Evolutionary conservation across 176 grass and related monocot species (phyloP).

Genomic region (Raddia guianensis): DNA sequence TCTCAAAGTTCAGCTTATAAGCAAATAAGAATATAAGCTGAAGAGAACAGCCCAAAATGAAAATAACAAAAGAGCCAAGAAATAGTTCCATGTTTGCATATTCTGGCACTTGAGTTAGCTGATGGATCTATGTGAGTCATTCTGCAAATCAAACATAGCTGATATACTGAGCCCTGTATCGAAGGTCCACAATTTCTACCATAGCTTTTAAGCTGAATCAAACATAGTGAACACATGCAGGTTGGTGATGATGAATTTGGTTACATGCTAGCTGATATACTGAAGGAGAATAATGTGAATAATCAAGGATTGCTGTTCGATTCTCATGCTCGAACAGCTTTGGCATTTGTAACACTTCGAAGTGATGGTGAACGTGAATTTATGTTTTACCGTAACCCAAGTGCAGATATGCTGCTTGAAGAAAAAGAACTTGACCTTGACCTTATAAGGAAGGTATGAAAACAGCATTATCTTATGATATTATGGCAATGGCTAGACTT

Average conservation of each 20-base stretch:
- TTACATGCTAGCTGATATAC: constrained; percentile 86
- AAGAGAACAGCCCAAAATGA: no score
- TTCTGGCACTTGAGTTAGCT: not conserved
- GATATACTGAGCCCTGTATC: no score
- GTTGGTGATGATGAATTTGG: constrained; percentile 99
- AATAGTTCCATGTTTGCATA: not conserved
- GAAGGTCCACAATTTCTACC: no score
- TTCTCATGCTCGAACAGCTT: constrained; percentile 87
- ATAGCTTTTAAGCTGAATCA: no score
- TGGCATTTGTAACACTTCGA: constrained; percentile 92
- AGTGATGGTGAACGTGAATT: constrained; percentile 94
- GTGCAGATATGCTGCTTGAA: constrained; percentile 99
- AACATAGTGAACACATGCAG: constrained; percentile 42
- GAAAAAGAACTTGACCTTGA: constrained; percentile 89
- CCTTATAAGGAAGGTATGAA: constrained; percentile 80
- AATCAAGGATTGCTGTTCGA: constrained; percentile 87
- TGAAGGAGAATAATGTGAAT: constrained; percentile 94
- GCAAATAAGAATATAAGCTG: no score
- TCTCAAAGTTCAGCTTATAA: no score
- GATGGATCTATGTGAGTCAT: not conserved
- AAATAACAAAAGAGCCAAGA: not conserved
- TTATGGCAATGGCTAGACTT: constrained; percentile 7
- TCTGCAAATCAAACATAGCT: not conserved
- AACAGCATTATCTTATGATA: constrained; percentile 12
- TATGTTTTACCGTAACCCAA: constrained; percentile 99